Conservation (phyloP, 164 flowering plant genomes). For the Tetracentron sinense region DNA sequence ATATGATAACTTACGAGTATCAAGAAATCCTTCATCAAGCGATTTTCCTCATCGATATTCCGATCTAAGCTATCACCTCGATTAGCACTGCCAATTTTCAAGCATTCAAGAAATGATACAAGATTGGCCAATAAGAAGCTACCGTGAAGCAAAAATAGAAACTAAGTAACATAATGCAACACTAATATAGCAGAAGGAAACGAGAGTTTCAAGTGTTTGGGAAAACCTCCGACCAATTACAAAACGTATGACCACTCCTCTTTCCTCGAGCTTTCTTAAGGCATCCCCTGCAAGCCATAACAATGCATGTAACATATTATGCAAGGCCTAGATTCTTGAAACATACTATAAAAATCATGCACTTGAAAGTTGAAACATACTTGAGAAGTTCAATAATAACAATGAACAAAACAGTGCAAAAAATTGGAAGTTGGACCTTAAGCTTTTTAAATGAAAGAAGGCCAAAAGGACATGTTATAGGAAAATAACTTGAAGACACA, state of each 20-base stretch:
- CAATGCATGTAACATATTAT: background rate
- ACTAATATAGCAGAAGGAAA: background rate
- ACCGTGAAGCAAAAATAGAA: background rate
- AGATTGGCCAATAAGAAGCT: constrained; percentile 2
- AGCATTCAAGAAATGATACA: constrained; percentile 11
- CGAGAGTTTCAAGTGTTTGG: constrained; percentile 17
- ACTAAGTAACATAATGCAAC: background rate
- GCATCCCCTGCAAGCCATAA: constrained; percentile 60
- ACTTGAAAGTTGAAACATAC: no score
- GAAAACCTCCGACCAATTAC: constrained; percentile 96
- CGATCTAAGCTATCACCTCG: constrained; percentile 99
- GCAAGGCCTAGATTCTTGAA: background rate
- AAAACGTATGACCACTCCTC: constrained; percentile 88
- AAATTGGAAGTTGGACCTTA: no score
- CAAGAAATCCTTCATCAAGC: constrained; percentile 65
- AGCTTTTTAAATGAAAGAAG: no score
- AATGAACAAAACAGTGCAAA: no score
- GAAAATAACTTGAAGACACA: no score
- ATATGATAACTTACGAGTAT: constrained; percentile 66
- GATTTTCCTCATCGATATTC: constrained; percentile 77
- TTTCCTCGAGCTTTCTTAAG: constrained; percentile 77
- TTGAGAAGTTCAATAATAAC: no score
- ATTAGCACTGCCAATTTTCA: constrained; percentile 67
- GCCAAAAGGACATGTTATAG: no score
- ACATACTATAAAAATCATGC: no score